These are phyloP conservation scores for Diaporthe nobilis DNA, from an alignment of 2,329 filamentous ascomycete genomes.

Conservation along the genomic window DNA sequence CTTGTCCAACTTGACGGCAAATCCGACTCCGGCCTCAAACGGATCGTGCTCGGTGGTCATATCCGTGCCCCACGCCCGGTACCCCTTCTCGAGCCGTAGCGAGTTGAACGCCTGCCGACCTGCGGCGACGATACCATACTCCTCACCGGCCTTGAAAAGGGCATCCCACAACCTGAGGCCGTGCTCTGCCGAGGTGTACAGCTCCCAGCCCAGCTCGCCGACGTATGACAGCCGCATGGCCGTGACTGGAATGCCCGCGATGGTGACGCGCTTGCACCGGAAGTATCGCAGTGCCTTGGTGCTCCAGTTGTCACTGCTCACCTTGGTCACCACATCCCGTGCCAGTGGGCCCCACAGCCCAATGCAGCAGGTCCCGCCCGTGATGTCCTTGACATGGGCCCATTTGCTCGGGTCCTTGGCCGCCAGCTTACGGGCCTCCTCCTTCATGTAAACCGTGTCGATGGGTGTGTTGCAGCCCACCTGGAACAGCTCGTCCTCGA, in stretches of 20 bases:
- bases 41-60: slow-evolving; percentile 74
- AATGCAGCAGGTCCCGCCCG: slow-evolving; percentile 71
- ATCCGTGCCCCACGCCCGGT: slow-evolving; percentile 69
- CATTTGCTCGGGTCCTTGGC: slow-evolving; percentile 56
- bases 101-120: slow-evolving; percentile 71
- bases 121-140: slow-evolving; percentile 69
- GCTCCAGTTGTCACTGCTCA: slow-evolving; percentile 62
- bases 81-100: slow-evolving; percentile 72
- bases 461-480: slow-evolving; percentile 69
- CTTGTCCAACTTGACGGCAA: slow-evolving; percentile 64
- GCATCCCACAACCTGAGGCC: slow-evolving; percentile 72
- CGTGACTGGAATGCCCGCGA: slow-evolving; percentile 70
- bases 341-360: slow-evolving; percentile 74
- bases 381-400: slow-evolving; percentile 70
- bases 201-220: slow-evolving; percentile 74
- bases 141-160: slow-evolving; percentile 67
- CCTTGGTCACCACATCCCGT: slow-evolving; percentile 61
- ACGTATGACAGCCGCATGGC: slow-evolving; percentile 71
- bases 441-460: slow-evolving; percentile 67
- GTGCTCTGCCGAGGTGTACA: slow-evolving; percentile 72
- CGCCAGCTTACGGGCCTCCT: slow-evolving; percentile 65
- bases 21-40: slow-evolving; percentile 69
- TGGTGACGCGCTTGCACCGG: slow-evolving; percentile 60
- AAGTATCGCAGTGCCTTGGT: slow-evolving; percentile 64
- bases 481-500: slow-evolving; percentile 66